A percentile compares a stretch with the other conserved stretches of the same genome.
These are phyloP conservation scores for Mycena sanguinolenta DNA, from an alignment of 768 basidiomycete species.

Conservation along the genomic window DNA sequence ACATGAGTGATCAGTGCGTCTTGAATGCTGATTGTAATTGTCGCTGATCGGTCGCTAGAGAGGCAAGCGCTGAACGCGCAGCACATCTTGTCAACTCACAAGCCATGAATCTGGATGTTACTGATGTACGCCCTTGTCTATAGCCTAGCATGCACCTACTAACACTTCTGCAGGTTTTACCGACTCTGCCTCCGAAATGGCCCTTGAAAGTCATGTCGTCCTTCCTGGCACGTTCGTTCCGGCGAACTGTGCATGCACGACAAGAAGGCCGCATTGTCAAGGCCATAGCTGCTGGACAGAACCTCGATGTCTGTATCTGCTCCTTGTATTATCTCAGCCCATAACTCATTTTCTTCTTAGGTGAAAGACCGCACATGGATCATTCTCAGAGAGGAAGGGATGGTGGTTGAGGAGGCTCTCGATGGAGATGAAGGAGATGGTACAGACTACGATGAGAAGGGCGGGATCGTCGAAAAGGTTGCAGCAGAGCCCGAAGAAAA, in stretches of 20 bases:
- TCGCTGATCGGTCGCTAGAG: slow-evolving; percentile 50
- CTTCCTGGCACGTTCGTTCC: slow-evolving; percentile 84
- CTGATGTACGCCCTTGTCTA: slow-evolving; percentile 70
- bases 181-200: slow-evolving; percentile 82
- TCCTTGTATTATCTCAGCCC: slow-evolving; percentile 5
- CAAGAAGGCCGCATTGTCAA: slow-evolving; percentile 85
- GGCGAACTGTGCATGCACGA: slow-evolving; percentile 76
- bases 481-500: slow-evolving; percentile 33
- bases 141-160: slow-evolving; percentile 9
- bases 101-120: slow-evolving; percentile 79
- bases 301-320: slow-evolving; percentile 66
- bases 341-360: slow-evolving; percentile 44
- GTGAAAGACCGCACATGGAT: slow-evolving; percentile 72
- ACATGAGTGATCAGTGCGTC: slow-evolving; percentile 82
- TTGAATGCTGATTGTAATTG: slow-evolving; percentile 2
- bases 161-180: slow-evolving; percentile 64
- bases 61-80: slow-evolving; percentile 67
- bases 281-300: slow-evolving; percentile 82
- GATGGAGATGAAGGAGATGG: slow-evolving; percentile 54
- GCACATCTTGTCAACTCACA: slow-evolving; percentile 84
- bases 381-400: slow-evolving; percentile 72
- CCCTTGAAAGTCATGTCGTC: slow-evolving; percentile 77
- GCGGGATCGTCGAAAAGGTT: slow-evolving; percentile 54
- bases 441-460: slow-evolving; percentile 61
- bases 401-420: slow-evolving; percentile 73